phyloP scores from a whole-genome alignment of 441 rosid species.

The Populus tomentosa region DNA sequence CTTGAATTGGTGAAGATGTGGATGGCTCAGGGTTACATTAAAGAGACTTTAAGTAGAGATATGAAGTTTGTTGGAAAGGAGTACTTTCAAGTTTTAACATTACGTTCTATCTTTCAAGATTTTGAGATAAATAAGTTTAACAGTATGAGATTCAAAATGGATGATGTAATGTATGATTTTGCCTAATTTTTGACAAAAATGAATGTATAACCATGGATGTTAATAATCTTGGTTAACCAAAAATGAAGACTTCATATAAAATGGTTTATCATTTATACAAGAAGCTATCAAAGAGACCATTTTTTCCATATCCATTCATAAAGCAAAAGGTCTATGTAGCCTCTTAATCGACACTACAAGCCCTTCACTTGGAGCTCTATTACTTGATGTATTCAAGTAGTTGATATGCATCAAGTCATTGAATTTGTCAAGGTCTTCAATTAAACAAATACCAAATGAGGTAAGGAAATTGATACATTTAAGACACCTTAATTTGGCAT shows the following conservation, averaged over 20 bases:
- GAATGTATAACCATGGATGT: background rate
- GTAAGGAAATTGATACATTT: slow-evolving; percentile 3
- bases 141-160: no score
- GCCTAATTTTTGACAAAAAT: background rate
- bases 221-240: background rate
- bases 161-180: no score
- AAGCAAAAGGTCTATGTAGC: background rate
- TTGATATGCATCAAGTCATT: background rate
- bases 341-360: background rate
- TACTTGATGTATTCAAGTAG: background rate
- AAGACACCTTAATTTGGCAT: slow-evolving; percentile 8
- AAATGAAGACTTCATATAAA: background rate
- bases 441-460: background rate
- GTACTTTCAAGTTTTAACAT: no score
- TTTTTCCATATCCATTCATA: background rate
- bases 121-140: no score
- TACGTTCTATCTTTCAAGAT: no score
- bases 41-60: no score
- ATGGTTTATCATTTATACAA: background rate
- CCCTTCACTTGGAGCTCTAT: background rate
- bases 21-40: no score
- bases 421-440: background rate
- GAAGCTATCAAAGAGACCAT: background rate
- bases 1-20: no score
- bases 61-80: no score